These are phyloP conservation scores for Fonsecaea pugnacius DNA, from an alignment of 2,329 filamentous ascomycete genomes.

Conservation along the genomic window DNA sequence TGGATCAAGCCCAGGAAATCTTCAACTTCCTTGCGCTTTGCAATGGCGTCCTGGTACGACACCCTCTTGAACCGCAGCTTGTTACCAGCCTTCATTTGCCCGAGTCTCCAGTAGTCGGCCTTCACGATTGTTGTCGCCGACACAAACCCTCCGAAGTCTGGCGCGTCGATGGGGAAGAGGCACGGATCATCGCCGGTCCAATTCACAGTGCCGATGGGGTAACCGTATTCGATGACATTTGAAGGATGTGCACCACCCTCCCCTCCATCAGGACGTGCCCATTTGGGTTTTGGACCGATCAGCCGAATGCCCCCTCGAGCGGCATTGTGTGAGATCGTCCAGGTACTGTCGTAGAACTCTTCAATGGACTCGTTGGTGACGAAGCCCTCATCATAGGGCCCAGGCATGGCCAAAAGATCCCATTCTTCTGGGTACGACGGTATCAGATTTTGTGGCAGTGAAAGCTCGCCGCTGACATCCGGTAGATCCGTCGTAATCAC, in stretches of 20 bases:
- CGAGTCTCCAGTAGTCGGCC: slow-evolving; percentile 65
- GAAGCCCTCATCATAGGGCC: slow-evolving; percentile 62
- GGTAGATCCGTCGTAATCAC: slow-evolving; percentile 50
- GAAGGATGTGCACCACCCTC: slow-evolving; percentile 67
- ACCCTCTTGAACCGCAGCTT: slow-evolving; percentile 57
- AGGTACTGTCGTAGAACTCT: slow-evolving; percentile 62
- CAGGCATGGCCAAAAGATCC: slow-evolving; percentile 60
- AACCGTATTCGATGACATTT: slow-evolving; percentile 65
- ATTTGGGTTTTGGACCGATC: slow-evolving; percentile 62
- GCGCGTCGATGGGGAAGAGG: slow-evolving; percentile 64
- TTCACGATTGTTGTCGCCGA: slow-evolving; percentile 61
- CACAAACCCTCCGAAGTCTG: slow-evolving; percentile 65
- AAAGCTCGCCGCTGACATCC: slow-evolving; percentile 40
- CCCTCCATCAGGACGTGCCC: slow-evolving; percentile 63
- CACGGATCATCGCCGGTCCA: slow-evolving; percentile 66
- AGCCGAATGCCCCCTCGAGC: slow-evolving; percentile 65
- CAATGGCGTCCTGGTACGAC: slow-evolving; percentile 58
- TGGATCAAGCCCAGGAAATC: slow-evolving; percentile 52
- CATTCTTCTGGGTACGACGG: slow-evolving; percentile 57
- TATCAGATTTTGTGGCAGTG: slow-evolving; percentile 52
- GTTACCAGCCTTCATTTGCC: slow-evolving; percentile 65
- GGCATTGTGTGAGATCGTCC: slow-evolving; percentile 66
- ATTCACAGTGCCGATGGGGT: slow-evolving; percentile 62
- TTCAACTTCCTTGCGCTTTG: slow-evolving; percentile 50
- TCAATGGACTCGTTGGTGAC: slow-evolving; percentile 58